phyloP scores from a whole-genome alignment of 495 filamentous ascomycete species.

The Penicillium malachiteum region DNA sequence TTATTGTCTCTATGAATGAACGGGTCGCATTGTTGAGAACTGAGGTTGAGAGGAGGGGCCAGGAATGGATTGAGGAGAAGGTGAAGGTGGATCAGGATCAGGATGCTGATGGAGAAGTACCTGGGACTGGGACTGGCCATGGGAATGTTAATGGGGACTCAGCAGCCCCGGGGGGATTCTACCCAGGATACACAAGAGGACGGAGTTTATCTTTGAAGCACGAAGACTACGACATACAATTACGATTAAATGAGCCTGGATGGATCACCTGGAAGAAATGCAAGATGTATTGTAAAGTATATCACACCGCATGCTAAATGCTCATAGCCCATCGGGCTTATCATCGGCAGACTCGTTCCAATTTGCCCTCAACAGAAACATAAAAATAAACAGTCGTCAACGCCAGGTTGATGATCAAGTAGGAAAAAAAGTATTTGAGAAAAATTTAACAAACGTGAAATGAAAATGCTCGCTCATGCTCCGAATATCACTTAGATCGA shows the following conservation, averaged over 20 bases:
- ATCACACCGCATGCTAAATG: slow-evolving; percentile 47
- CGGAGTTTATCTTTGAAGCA: slow-evolving; percentile 62
- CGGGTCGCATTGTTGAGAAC: slow-evolving; percentile 63
- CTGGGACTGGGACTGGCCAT: slow-evolving; percentile 33
- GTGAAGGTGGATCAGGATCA: slow-evolving; percentile 28
- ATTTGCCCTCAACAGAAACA: slow-evolving; percentile 19
- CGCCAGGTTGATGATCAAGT: slow-evolving; percentile 42
- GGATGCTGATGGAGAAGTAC: slow-evolving; percentile 17
- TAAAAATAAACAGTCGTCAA: slow-evolving; percentile 31
- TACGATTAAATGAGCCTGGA: not conserved
- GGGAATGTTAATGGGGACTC: slow-evolving; percentile 6
- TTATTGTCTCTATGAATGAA: slow-evolving; percentile 71
- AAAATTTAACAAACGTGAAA: slow-evolving; percentile 2
- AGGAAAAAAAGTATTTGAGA: slow-evolving; percentile 12
- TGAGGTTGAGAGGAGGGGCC: slow-evolving; percentile 75
- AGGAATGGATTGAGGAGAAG: slow-evolving; percentile 62
- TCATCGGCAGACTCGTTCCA: slow-evolving; percentile 23
- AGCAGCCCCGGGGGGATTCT: slow-evolving; percentile 12
- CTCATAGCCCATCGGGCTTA: slow-evolving; percentile 32
- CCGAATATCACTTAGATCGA: slow-evolving; percentile 34
- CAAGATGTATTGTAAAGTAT: slow-evolving; percentile 33
- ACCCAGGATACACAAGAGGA: slow-evolving; percentile 44
- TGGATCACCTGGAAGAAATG: slow-evolving; percentile 17
- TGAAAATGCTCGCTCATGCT: slow-evolving; percentile 7
- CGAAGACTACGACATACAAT: not conserved